phyloP scores from a whole-genome alignment of 1,284 basidiomycete genomes.

The Boletellus deceptivus region DNA sequence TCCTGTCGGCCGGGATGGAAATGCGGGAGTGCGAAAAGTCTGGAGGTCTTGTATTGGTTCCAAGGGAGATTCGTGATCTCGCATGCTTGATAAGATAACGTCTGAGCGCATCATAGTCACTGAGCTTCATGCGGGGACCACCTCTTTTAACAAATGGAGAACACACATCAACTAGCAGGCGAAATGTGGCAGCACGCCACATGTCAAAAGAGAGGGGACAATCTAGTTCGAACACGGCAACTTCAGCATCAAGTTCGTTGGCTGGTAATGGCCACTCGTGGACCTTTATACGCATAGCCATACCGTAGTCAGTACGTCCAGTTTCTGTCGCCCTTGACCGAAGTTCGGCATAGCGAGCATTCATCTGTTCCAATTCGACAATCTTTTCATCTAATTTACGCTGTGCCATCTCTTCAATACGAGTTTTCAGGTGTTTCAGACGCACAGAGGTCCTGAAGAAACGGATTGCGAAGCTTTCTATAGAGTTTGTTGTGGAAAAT shows the following conservation, averaged over 20 bases:
- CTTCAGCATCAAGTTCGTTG: constrained; percentile 18
- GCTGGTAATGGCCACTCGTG: neutral
- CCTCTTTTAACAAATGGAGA: neutral
- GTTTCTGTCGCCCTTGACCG: neutral
- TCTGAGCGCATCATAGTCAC: neutral
- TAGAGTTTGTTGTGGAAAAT: constrained; percentile 11
- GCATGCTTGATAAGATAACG: neutral
- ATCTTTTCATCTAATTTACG: neutral
- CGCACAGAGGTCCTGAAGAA: neutral
- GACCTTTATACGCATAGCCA: neutral
- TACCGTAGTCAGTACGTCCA: neutral
- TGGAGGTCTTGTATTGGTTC: constrained; percentile 39
- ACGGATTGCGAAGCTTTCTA: constrained; percentile 27
- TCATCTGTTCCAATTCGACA: neutral
- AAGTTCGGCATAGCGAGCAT: neutral
- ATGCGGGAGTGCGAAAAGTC: too few species aligned
- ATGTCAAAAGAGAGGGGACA: constrained; percentile 39
- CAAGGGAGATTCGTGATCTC: constrained; percentile 31
- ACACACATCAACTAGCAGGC: constrained; percentile 37
- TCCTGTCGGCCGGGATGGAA: neutral
- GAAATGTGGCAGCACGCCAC: constrained; percentile 45
- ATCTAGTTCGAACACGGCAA: constrained; percentile 45
- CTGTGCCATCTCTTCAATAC: neutral
- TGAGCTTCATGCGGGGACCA: constrained; percentile 11
- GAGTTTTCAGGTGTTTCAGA: neutral